Evolutionary conservation across 2,329 filamentous ascomycete genomes (phyloP).

Genomic region (Aspergillus jensenii): DNA sequence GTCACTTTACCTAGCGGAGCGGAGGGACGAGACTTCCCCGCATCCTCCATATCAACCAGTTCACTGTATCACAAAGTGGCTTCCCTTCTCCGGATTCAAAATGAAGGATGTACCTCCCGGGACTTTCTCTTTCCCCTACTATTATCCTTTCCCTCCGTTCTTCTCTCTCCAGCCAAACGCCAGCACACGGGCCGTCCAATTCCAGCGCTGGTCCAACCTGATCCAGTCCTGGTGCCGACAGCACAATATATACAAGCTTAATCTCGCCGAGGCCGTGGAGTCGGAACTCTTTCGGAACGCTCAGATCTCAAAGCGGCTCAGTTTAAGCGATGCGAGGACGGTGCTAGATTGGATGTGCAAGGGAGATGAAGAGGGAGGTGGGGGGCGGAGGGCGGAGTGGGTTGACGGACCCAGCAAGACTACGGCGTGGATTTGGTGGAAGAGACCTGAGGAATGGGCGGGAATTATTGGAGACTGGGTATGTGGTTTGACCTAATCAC

Average conservation of each 20-base stretch:
- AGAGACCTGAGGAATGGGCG: constrained; percentile 87
- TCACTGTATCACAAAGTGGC: not conserved
- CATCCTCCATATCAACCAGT: not conserved
- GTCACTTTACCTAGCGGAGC: not conserved
- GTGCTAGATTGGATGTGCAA: constrained; percentile 59
- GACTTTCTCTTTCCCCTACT: constrained; percentile 40
- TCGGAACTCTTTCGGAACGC: constrained; percentile 59
- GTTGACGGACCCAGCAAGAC: constrained; percentile 53
- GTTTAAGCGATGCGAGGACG: constrained; percentile 52
- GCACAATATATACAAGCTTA: constrained; percentile 73
- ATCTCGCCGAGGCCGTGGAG: constrained; percentile 61
- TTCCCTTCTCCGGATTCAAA: not conserved
- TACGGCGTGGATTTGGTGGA: constrained; percentile 78
- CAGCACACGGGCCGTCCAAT: constrained; percentile 50
- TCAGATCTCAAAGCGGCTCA: constrained; percentile 45
- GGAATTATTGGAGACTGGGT: constrained; percentile 71
- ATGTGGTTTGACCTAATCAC: constrained; percentile 5
- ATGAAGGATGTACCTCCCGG: not conserved
- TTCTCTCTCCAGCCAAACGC: constrained; percentile 49
- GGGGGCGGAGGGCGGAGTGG: constrained; percentile 60
- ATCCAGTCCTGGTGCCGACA: constrained; percentile 81
- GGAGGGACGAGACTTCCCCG: constrained; percentile 6
- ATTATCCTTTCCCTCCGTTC: constrained; percentile 55
- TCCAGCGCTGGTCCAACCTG: constrained; percentile 81
- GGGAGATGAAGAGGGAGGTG: constrained; percentile 43